Conservation (phyloP, 1,139 yeast genomes). For the Yamadazyma dushanensis region DNA sequence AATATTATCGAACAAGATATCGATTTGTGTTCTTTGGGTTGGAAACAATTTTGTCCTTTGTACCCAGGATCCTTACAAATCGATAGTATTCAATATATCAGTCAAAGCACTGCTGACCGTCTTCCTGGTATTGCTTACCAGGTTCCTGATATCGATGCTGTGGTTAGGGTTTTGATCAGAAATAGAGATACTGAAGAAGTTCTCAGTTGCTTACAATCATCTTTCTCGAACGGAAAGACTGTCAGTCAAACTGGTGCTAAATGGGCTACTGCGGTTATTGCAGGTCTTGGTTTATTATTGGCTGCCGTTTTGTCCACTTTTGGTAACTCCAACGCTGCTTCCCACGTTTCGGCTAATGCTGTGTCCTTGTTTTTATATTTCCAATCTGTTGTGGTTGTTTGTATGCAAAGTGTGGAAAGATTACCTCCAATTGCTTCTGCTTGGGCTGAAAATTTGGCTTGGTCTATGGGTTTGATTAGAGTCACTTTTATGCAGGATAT, state of each 20-base stretch:
- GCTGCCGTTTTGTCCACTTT: constrained; percentile 70
- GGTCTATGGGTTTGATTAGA: constrained; percentile 83
- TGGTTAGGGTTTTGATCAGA: constrained; percentile 52
- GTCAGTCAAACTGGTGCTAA: constrained; percentile 74
- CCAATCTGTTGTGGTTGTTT: constrained; percentile 72
- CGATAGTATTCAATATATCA: constrained; percentile 62
- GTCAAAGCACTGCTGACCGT: constrained; percentile 40
- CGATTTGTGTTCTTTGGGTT: constrained; percentile 59
- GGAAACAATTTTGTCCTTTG: constrained; percentile 82
- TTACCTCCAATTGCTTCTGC: constrained; percentile 80
- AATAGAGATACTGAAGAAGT: constrained; percentile 37
- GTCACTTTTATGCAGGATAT: constrained; percentile 71
- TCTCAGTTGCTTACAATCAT: constrained; percentile 69
- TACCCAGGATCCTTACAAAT: constrained; percentile 70
- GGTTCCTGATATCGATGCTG: constrained; percentile 80
- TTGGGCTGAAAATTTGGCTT: constrained; percentile 79
- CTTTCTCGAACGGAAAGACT: constrained; percentile 70
- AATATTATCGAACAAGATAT: constrained; percentile 52
- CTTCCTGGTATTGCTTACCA: constrained; percentile 73
- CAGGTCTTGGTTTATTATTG: constrained; percentile 71
- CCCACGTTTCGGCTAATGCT: constrained; percentile 74
- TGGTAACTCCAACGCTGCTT: constrained; percentile 79
- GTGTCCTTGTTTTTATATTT: constrained; percentile 72
- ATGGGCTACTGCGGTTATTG: constrained; percentile 82
- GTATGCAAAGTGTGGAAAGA: constrained; percentile 71